These are phyloP conservation scores for Diatrype stigma DNA, from an alignment of 2,329 filamentous ascomycete species.

Conservation along the genomic window DNA sequence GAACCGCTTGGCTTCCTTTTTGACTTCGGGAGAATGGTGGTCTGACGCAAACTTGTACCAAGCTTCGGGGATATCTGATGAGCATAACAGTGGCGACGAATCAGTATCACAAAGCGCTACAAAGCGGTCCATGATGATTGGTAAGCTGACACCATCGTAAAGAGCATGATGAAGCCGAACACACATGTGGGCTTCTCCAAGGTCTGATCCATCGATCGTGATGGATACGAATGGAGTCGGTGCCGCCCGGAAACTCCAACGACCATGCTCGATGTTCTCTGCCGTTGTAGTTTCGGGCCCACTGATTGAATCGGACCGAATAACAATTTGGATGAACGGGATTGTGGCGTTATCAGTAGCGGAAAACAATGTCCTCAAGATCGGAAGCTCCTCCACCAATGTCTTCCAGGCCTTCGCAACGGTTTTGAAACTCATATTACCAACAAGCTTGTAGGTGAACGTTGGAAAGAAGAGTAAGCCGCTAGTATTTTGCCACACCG, in stretches of 20 bases:
- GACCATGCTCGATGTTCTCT: conserved; percentile 13
- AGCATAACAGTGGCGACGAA: not conserved
- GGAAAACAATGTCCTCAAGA: conserved; percentile 67
- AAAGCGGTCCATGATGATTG: conserved; percentile 51
- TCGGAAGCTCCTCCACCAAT: conserved; percentile 52
- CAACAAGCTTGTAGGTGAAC: conserved; percentile 58
- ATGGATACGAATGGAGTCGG: conserved; percentile 23
- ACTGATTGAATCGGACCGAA: conserved; percentile 35
- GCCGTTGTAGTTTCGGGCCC: conserved; percentile 8
- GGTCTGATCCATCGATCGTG: conserved; percentile 7
- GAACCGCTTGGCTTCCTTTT: conserved; percentile 27
- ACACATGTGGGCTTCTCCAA: conserved; percentile 32
- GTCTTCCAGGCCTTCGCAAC: conserved; percentile 58
- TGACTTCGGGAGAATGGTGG: conserved; percentile 14
- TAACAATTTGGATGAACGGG: conserved; percentile 62
- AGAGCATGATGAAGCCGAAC: conserved; percentile 78
- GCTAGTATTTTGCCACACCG: conserved; percentile 64
- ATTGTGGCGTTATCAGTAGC: conserved; percentile 39
- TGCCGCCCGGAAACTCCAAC: conserved; percentile 18
- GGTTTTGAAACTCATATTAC: conserved; percentile 28
- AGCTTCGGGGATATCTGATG: not conserved
- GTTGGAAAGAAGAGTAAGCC: conserved; percentile 69
- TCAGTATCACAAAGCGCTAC: conserved; percentile 16
- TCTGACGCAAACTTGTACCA: conserved; percentile 23
- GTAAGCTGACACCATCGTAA: conserved; percentile 81